Base-by-base conservation (phyloP, 257 asterid species). In the Solanum chmielewskii region DNA sequence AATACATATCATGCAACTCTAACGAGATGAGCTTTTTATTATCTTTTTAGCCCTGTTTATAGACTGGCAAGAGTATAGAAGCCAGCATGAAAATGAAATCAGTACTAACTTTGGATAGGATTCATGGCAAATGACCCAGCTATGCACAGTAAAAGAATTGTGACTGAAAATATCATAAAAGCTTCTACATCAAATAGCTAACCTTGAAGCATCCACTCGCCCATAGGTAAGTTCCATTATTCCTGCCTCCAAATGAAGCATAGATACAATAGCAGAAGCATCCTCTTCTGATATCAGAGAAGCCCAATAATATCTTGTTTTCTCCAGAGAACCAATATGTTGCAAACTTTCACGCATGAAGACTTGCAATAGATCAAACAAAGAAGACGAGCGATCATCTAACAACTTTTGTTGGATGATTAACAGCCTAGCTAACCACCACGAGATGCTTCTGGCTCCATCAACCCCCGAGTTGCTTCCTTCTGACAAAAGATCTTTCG, bases 401-500 rank as follows among this genome's bases (percentile, higher is more conserved):
- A 97, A 90, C 91, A 97, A 84, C 86, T 90, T 96, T 94, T 97
- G 99, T 86, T 97, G 99, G 91, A 94, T 39, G 94, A 93, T 93
- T 69, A 96, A 86, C 90, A 93, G 86, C 92, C 99, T 93, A 81
- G 93, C 93, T 87, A 96, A 88, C 99, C 99, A 97, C 99, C 99
- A 97, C 29, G 97, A 85, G 39, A 93, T 89, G 92, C 95, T 97
- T 91, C 68, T 73, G 44, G 69, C 91, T 93, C 83, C 93, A 88
- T 83, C 93, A 93, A 89, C 90, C 91, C 52, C 82, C 20, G 73
- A 52, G 69, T 92, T 31, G 37, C 83, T 87, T 88, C 92, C 92
- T 90, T 93, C 94, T 86, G 90, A 90, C 89, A 94, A 91, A 86
- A 93, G 86, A 93, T 96, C 99, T 90, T 90, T 96, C 16, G 89